These are phyloP conservation scores for Plasmodium reichenowi DNA, from an alignment of 169 alveolate species.

Conservation along the genomic window DNA sequence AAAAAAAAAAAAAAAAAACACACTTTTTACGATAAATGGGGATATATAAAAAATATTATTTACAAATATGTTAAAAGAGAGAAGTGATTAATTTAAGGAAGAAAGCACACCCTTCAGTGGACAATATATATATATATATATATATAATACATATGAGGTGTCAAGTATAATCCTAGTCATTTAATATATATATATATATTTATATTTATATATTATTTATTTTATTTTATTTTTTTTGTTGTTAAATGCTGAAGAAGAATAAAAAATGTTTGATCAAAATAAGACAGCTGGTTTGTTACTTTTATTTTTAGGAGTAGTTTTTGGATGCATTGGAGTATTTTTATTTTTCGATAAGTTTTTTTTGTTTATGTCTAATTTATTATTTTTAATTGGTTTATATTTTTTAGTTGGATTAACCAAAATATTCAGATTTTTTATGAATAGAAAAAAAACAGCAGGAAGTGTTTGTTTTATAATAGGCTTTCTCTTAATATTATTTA, in stretches of 20 bases:
- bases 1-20: too few species aligned
- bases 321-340: constrained; percentile 76
- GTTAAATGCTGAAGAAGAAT: constrained; percentile 11
- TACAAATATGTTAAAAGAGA: too few species aligned
- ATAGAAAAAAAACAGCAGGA: constrained; percentile 76
- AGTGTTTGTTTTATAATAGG: constrained; percentile 78
- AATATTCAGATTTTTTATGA: constrained; percentile 79
- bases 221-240: not conserved
- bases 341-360: constrained; percentile 79
- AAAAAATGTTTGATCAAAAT: constrained; percentile 68
- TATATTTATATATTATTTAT: too few species aligned
- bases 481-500: constrained; percentile 43
- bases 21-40: too few species aligned
- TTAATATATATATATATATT: too few species aligned
- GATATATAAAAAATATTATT: too few species aligned
- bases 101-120: too few species aligned
- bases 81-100: too few species aligned
- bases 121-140: too few species aligned
- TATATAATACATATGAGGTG: too few species aligned
- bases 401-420: constrained; percentile 81
- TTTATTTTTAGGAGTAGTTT: constrained; percentile 60
- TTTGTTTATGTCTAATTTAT: constrained; percentile 78
- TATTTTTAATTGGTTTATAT: constrained; percentile 80
- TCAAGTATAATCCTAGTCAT: too few species aligned
- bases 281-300: constrained; percentile 52